phyloP scores from a whole-genome alignment of 2,329 filamentous ascomycete species.

The Cladorrhinum sp. region DNA sequence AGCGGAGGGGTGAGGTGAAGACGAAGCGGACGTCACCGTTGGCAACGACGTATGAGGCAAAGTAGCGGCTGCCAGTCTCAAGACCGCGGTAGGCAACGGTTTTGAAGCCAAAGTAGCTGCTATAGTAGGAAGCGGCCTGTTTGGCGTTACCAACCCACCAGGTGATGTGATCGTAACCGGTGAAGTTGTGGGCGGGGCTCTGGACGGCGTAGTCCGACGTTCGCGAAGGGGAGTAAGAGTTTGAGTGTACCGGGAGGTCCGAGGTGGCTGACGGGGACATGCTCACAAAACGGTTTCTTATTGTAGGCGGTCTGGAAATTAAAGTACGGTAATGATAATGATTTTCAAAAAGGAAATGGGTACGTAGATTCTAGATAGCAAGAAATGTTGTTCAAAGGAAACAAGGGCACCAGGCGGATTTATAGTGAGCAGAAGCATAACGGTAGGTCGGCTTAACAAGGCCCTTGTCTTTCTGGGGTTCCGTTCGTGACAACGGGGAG shows the following conservation, averaged over 20 bases:
- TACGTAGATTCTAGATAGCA: background rate
- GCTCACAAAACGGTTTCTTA: constrained; percentile 29
- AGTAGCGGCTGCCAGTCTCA: constrained; percentile 77
- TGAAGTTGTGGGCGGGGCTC: constrained; percentile 56
- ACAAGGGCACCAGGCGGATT: constrained; percentile 4
- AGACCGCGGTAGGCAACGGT: constrained; percentile 81
- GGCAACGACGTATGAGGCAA: constrained; percentile 79
- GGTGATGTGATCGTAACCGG: constrained; percentile 87
- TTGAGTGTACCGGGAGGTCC: constrained; percentile 46
- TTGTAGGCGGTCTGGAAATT: background rate
- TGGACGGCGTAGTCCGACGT: constrained; percentile 56
- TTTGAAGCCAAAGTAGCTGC: constrained; percentile 80
- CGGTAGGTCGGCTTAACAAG: constrained; percentile 22
- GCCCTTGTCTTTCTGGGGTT: constrained; percentile 12
- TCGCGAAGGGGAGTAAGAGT: constrained; percentile 39
- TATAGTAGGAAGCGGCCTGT: constrained; percentile 87
- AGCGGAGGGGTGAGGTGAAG: constrained; percentile 76
- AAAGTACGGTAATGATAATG: background rate
- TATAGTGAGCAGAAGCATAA: background rate
- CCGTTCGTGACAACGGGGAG: constrained; percentile 9
- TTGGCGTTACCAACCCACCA: constrained; percentile 98
- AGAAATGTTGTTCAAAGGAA: background rate
- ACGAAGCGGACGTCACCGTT: constrained; percentile 79
- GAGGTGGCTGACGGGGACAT: constrained; percentile 62
- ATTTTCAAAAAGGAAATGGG: background rate